phyloP scores from a whole-genome alignment of 73 alveolate species.

The Paramecium bursaria region DNA sequence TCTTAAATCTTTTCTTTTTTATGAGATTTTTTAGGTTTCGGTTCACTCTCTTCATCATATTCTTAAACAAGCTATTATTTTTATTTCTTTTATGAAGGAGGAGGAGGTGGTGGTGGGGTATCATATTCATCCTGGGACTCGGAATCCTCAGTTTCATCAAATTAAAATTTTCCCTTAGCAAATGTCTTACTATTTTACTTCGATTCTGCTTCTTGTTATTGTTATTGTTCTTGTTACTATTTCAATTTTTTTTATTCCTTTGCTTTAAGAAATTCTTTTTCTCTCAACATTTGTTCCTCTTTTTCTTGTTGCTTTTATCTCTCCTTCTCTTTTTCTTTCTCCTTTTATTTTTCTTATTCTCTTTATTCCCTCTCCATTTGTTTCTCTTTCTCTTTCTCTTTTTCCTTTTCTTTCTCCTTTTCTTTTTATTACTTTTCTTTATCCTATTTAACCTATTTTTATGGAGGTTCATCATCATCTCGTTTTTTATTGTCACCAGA shows the following conservation, averaged over 20 bases:
- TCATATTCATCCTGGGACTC: constrained; percentile 19
- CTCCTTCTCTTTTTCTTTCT: not conserved
- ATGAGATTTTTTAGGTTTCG: too few species aligned
- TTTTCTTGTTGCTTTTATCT: not conserved
- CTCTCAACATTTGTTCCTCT: not conserved
- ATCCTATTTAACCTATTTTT: not conserved
- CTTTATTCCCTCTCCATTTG: not conserved
- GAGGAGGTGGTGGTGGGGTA: too few species aligned
- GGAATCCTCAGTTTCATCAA: not conserved
- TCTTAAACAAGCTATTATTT: too few species aligned
- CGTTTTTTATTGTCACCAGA: not conserved
- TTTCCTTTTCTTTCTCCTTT: not conserved
- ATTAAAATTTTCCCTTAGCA: not conserved
- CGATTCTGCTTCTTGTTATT: not conserved
- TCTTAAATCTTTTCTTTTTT: too few species aligned
- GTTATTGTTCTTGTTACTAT: not conserved
- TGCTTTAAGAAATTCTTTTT: not conserved
- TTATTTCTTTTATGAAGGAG: too few species aligned
- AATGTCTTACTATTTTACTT: constrained; percentile 17
- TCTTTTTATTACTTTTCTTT: not conserved
- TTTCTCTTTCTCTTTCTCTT: constrained; percentile 13
- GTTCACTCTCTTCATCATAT: too few species aligned
- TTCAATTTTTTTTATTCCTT: constrained; percentile 14
- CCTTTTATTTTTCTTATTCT: not conserved
- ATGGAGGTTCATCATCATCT: not conserved